Evolutionary conservation across 129 eudicot species (phyloP), one percentile per base, ranked within the genome.

Genomic region (Deinandra increscens): DNA sequence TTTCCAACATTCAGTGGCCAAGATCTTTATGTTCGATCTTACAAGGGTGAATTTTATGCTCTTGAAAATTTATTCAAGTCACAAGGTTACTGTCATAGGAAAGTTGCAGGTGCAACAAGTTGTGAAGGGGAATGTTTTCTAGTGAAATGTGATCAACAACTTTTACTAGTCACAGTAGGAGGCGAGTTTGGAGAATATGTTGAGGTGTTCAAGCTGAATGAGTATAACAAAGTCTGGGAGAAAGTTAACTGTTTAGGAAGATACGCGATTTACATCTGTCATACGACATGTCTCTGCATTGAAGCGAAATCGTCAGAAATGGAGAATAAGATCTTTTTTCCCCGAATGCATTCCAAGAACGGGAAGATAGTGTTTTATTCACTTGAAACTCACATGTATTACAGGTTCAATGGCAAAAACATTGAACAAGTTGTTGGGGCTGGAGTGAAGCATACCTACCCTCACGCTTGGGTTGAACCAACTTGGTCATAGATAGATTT

Each of bases 251-350:
- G 39, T 49, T 44, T 79, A 48, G 74, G 75, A 20, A 66, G 46
- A 12, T 7, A 72, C 19, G 14, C 26, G 49, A 20, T 72, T 44
- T 79, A 36, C 53, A 18, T 78, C n/a, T n/a, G n/a, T n/a, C n/a
- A n/a, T n/a, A n/a, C n/a, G n/a, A n/a, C 65, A 6, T 72, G 74
- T 58, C 12, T 56, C 7, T 44, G 64, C 23, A 7, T 31, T 22
- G 69, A 55, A n/a, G 65, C 78, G 9, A 36, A 46, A 72, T 14
- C 19, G 1, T 15, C 9, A 0, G 45, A 65, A 23, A 59, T 72
- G 75, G 48, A 74, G 29, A 79, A 79, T 31, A 46, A 68, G 79
- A 65, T 72, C 44, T 65, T 55, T 51, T 66, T 78, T 66, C 45
- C 78, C 0, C 37, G 63, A 9, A 10, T 79, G 22, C 41, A 23